Base-by-base conservation (phyloP, 225 moss, liverwort and hornwort genomes). In the Straminergon stramineum region DNA sequence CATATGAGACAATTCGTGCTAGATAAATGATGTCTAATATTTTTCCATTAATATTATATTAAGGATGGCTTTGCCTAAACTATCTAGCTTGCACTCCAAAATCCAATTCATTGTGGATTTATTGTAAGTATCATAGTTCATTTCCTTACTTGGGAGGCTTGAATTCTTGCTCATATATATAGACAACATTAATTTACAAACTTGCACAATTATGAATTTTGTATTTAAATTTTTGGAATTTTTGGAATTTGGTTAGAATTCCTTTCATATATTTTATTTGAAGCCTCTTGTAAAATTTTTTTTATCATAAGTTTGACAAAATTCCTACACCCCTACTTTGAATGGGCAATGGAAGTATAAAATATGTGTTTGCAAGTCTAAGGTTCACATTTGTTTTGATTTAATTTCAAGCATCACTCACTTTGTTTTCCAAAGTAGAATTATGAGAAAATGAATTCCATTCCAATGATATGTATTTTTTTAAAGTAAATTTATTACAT, bases 121-220 rank as follows among this genome's bases (percentile, higher is more conserved):
- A 6, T 17, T 39, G 39, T 14, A 23, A 11, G 11, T 48, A 31
- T 11, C 12, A 75, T 31, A 18, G 19, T 19, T 48, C 31, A 19
- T 51, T 51, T 18, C 1, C 1, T 31, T 51, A 75, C 11, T 31
- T 1, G 0, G 0, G 10, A 35, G 15, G 15, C 15, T 23, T 35
- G 15, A 55, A 34, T 56, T 56, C 0, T 23, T 0, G 13, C 9
- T 79, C 10, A 37, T 10, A n/a, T 17, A 37, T 10, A n/a, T 10
- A 23, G 7, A 52, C 21, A 20, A 30, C 7, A 31, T 4, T 6
- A 45, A 17, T 32, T 31, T 20, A 9, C 2, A 22, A 34, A 35
- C 1, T 52, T 77, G 21, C 0, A 1, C 17, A 53, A 8, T 34
- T 51, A 51, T 20, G 1, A 31, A 51, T 6, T 74, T 28, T 74